Base-by-base conservation (phyloP, 495 filamentous ascomycete genomes). In the Podospora comata region DNA sequence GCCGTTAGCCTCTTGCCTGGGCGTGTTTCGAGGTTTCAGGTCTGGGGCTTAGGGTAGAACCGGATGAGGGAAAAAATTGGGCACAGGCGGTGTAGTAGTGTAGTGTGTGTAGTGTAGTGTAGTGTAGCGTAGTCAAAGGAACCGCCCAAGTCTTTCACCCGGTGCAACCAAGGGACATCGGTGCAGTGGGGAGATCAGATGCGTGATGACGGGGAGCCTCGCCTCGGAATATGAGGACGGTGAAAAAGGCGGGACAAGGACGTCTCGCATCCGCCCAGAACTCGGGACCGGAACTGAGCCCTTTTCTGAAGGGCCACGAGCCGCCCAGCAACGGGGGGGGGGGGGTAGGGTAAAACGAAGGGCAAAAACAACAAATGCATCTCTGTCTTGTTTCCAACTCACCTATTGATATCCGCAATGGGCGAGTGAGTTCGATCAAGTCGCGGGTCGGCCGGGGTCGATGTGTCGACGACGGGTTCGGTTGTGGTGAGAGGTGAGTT, bases 241-340 rank as follows among this genome's bases (percentile, higher is more conserved):
- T 54, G 39, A 32, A 60, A 64, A 57, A 62, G 53, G 30, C 30
- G 61, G 61, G 61, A 15, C 28, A 39, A 55, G 19, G 32, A 34
- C 28, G 54, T 18, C 30, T 18, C 26, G 13, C 23, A 61, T 55
- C 34, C 16, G 69, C 69, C 69, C 65, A 71, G 69, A 62, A 53
- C 26, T 66, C 48, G 19, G 55, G 62, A 60, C 57, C 48, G 4
- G 13, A 48, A 27, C 16, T 62, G 60, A 62, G 57, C 48, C 44
- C 63, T 65, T 68, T 67, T 23, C 23, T 20, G 20, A 34, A 26
- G 11, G n/a, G 18, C 16, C 44, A 16, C 58, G 30, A 65, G 30
- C 15, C 9, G 9, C 39, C 39, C 6, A 44, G 16, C 53, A 18
- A 0, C 18, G 32, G 15, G 44, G 5, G 16, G n/a, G n/a, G n/a